Percentiles rank a stretch among this genome's conserved stretches.
Evolutionary conservation across 2,329 filamentous ascomycete species (phyloP).

Genomic region (Amesomyces nigricolor): DNA sequence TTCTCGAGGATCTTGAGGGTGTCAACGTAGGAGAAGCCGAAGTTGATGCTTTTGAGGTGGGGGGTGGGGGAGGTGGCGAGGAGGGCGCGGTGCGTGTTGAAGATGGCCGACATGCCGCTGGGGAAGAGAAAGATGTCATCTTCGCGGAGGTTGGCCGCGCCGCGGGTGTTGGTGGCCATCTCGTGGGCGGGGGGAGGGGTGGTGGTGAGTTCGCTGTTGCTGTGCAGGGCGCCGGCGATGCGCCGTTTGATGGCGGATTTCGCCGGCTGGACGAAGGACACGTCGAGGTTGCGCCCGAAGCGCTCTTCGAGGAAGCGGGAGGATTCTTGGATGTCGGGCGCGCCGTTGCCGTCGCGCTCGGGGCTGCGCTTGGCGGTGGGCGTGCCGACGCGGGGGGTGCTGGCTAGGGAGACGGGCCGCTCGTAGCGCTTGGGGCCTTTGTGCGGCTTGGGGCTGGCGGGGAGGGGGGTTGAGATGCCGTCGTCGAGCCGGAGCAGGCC

Average conservation of each 20-base stretch:
- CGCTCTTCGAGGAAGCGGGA: slow-evolving; percentile 84
- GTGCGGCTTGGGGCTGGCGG: slow-evolving; percentile 35
- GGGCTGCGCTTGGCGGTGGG: slow-evolving; percentile 19
- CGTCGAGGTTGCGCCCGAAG: slow-evolving; percentile 84
- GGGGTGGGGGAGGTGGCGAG: slow-evolving; percentile 57
- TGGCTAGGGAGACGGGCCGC: slow-evolving; percentile 44
- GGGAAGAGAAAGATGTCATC: slow-evolving; percentile 87
- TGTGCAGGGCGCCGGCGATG: slow-evolving; percentile 79
- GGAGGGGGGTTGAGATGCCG: slow-evolving; percentile 25
- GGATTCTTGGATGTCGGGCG: slow-evolving; percentile 55
- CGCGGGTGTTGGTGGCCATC: slow-evolving; percentile 45
- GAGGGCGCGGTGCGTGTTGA: slow-evolving; percentile 73
- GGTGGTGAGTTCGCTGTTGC: slow-evolving; percentile 58
- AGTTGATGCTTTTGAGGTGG: slow-evolving; percentile 73
- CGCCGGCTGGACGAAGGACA: slow-evolving; percentile 72
- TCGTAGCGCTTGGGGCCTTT: slow-evolving; percentile 82
- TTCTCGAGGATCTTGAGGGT: slow-evolving; percentile 93
- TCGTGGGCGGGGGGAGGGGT: slow-evolving; percentile 46
- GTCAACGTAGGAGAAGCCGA: slow-evolving; percentile 97
- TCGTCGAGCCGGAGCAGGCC: slow-evolving; percentile 46
- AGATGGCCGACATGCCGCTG: slow-evolving; percentile 92
- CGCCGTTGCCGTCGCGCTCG: slow-evolving; percentile 8
- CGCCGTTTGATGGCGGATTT: slow-evolving; percentile 79
- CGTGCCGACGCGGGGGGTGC: slow-evolving; percentile 21
- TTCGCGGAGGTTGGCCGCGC: slow-evolving; percentile 64